phyloP scores from a whole-genome alignment of 2,329 filamentous ascomycete genomes.

The Colletotrichum acutatum region DNA sequence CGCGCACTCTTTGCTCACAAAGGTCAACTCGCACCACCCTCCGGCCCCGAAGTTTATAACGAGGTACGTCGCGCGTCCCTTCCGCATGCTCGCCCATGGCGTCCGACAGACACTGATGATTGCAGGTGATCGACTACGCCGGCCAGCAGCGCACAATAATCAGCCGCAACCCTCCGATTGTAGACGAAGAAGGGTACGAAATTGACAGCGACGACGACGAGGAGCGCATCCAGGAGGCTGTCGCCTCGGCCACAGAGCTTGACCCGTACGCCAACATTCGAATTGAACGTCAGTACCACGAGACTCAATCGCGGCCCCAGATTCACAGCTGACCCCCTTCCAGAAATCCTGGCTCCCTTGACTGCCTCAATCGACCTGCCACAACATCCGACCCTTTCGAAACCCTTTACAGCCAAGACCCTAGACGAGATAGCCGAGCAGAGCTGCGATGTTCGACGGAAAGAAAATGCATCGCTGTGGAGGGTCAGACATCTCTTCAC shows the following conservation, averaged over 20 bases:
- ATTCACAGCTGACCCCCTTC: conserved; percentile 42
- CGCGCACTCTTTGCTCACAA: conserved; percentile 76
- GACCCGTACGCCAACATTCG: conserved; percentile 80
- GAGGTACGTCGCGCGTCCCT: conserved; percentile 62
- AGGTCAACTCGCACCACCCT: conserved; percentile 74
- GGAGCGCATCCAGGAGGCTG: conserved; percentile 69
- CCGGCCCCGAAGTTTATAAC: conserved; percentile 75
- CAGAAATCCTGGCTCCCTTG: conserved; percentile 80
- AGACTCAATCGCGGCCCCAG: neutral
- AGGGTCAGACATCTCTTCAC: conserved; percentile 80
- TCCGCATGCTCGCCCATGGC: neutral
- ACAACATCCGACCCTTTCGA: conserved; percentile 78
- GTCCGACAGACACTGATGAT: conserved; percentile 10
- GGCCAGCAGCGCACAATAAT: conserved; percentile 80
- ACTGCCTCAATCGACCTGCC: conserved; percentile 80
- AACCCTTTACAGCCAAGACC: conserved; percentile 79
- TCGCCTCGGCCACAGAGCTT: conserved; percentile 72
- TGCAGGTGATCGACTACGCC: conserved; percentile 76
- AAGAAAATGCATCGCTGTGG: conserved; percentile 79
- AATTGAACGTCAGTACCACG: conserved; percentile 70
- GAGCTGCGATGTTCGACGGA: conserved; percentile 76
- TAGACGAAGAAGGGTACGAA: conserved; percentile 83
- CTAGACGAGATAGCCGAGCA: conserved; percentile 77
- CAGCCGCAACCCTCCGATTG: conserved; percentile 75
- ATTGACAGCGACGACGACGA: conserved; percentile 79